A percentile compares a stretch with the other conserved stretches of the same genome.
Evolutionary conservation across 495 filamentous ascomycete genomes (phyloP).

Genomic region (Xylaria scruposa): DNA sequence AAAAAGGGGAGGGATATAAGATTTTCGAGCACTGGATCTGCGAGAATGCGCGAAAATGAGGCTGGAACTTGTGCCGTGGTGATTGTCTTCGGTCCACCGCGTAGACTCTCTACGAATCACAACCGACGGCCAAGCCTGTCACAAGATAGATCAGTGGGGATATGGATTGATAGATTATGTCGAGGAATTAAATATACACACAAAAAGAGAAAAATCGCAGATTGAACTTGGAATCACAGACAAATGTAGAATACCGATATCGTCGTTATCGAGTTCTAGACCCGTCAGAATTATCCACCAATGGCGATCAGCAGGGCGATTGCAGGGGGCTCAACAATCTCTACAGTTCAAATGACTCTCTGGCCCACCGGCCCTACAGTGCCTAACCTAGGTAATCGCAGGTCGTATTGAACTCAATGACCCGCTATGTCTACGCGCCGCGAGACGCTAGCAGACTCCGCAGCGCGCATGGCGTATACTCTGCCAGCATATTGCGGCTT

Average conservation of each 20-base stretch:
- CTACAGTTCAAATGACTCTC: slow-evolving; percentile 23
- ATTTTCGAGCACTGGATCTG: not conserved
- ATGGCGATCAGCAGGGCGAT: slow-evolving; percentile 7
- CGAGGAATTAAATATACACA: slow-evolving; percentile 9
- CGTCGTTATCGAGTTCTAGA: slow-evolving; percentile 10
- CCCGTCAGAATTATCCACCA: slow-evolving; percentile 22
- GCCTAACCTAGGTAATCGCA: not conserved
- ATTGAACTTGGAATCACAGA: not conserved
- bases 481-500: not conserved
- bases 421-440: not conserved
- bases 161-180: not conserved
- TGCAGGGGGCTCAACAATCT: slow-evolving; percentile 12
- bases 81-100: not conserved
- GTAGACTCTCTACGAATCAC: slow-evolving; percentile 16
- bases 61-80: not conserved
- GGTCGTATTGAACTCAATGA: not conserved
- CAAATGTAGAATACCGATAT: not conserved
- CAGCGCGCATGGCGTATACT: not conserved
- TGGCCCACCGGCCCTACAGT: not conserved
- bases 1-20: not conserved
- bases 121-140: not conserved
- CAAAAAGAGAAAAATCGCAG: not conserved
- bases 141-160: not conserved
- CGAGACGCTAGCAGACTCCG: slow-evolving; percentile 3
- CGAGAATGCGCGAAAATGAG: slow-evolving; percentile 4